Evolutionary conservation across 2,329 filamentous ascomycete species (phyloP).

Genomic region (Penicillium brevicompactum): DNA sequence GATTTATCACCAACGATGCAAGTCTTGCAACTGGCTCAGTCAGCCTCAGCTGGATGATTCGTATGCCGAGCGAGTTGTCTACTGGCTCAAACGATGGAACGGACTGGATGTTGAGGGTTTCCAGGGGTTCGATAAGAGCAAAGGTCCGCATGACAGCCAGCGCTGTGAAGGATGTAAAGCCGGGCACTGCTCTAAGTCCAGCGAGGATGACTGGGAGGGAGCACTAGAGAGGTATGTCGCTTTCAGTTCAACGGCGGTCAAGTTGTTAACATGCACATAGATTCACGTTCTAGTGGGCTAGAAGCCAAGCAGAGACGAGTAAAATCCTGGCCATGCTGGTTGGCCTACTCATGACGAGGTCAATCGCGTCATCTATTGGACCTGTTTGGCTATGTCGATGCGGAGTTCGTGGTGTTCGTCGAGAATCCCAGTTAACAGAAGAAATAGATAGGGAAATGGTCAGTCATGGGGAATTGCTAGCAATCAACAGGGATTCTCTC

Average conservation of each 20-base stretch:
- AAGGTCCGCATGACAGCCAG: conserved; percentile 28
- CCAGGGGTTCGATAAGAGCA: conserved; percentile 13
- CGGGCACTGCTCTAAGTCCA: conserved; percentile 15
- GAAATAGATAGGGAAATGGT: too few species aligned
- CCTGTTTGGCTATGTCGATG: too few species aligned
- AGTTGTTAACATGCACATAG: background rate
- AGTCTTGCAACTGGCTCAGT: conserved; percentile 37
- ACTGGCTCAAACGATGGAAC: conserved; percentile 47
- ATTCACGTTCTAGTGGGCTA: background rate
- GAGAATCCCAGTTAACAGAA: too few species aligned
- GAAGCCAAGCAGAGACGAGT: too few species aligned
- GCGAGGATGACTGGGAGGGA: background rate
- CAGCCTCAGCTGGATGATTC: conserved; percentile 38
- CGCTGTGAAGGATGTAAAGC: conserved; percentile 38
- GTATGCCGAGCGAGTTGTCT: conserved; percentile 47
- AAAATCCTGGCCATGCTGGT: too few species aligned
- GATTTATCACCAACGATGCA: conserved; percentile 49
- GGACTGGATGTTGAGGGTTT: conserved; percentile 31
- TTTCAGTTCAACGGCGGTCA: background rate
- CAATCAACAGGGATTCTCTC: too few species aligned
- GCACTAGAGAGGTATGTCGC: background rate
- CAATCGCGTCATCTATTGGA: too few species aligned
- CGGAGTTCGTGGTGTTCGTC: too few species aligned
- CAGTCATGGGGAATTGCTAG: too few species aligned
- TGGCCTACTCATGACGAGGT: background rate